A percentile compares a stretch with the other conserved stretches of the same genome.
Conservation (phyloP, 345 rosid species). For the Populus davidiana region DNA sequence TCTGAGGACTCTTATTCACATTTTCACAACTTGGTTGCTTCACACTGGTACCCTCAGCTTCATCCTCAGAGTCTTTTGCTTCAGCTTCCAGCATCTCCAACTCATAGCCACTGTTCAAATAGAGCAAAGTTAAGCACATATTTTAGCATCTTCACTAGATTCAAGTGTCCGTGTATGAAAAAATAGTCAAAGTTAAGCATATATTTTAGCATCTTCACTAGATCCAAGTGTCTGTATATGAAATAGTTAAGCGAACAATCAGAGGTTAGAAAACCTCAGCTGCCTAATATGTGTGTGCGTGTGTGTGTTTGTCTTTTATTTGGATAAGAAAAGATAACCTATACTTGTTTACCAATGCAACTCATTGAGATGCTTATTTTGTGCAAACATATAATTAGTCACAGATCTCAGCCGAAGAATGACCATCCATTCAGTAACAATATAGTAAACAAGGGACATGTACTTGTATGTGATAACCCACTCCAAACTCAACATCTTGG, state of each 20-base stretch:
- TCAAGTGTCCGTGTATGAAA: background rate
- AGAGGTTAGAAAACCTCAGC: background rate
- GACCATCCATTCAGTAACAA: background rate
- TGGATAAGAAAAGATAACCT: background rate
- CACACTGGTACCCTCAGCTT: constrained; percentile 36
- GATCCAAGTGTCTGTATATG: background rate
- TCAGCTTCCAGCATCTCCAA: constrained; percentile 80
- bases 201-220: background rate
- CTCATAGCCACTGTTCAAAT: constrained; percentile 52
- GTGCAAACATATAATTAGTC: background rate
- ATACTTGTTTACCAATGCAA: background rate
- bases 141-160: background rate
- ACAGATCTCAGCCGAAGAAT: background rate
- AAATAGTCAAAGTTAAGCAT: background rate
- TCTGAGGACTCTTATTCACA: constrained; percentile 45
- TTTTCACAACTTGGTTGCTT: constrained; percentile 32
- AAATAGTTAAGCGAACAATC: background rate
- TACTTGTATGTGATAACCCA: background rate
- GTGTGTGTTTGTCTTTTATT: no score
- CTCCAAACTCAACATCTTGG: background rate
- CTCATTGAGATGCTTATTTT: background rate
- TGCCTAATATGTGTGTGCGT: background rate
- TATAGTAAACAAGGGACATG: background rate
- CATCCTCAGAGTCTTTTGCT: constrained; percentile 93
- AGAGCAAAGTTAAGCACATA: background rate